phyloP scores from a whole-genome alignment of 768 basidiomycete genomes.

The Hericium erinaceus region DNA sequence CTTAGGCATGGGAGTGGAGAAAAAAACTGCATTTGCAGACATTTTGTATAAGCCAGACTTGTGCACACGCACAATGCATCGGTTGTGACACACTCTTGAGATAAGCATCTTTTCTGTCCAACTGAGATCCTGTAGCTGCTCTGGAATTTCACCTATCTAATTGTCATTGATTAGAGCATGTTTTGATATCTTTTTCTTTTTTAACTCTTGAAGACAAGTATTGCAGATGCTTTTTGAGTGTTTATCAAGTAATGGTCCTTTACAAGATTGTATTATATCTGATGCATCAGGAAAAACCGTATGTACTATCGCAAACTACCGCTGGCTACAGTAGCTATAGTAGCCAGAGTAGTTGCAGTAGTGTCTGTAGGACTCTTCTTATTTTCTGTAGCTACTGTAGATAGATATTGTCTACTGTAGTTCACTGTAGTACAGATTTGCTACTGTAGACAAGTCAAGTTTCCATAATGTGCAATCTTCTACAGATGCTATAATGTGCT shows the following conservation, averaged over 20 bases:
- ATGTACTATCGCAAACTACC: too few species aligned
- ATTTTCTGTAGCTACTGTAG: too few species aligned
- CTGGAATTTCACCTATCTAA: constrained; percentile 28
- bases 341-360: too few species aligned
- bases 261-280: not conserved
- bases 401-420: too few species aligned
- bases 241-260: not conserved
- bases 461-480: too few species aligned
- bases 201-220: not conserved
- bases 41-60: constrained; percentile 18
- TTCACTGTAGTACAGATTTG: too few species aligned
- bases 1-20: constrained; percentile 7
- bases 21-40: constrained; percentile 11
- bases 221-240: not conserved
- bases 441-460: too few species aligned
- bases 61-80: constrained; percentile 22
- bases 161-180: constrained; percentile 25
- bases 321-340: too few species aligned
- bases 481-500: too few species aligned
- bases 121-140: constrained; percentile 17
- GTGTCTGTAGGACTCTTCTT: too few species aligned
- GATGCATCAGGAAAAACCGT: too few species aligned
- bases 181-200: constrained; percentile 13
- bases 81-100: constrained; percentile 20
- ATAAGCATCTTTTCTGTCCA: constrained; percentile 25